A percentile compares a stretch with the other conserved stretches of the same genome.
These are phyloP conservation scores for Austroboletus eburneus DNA, from an alignment of 768 basidiomycete genomes.

Conservation along the genomic window DNA sequence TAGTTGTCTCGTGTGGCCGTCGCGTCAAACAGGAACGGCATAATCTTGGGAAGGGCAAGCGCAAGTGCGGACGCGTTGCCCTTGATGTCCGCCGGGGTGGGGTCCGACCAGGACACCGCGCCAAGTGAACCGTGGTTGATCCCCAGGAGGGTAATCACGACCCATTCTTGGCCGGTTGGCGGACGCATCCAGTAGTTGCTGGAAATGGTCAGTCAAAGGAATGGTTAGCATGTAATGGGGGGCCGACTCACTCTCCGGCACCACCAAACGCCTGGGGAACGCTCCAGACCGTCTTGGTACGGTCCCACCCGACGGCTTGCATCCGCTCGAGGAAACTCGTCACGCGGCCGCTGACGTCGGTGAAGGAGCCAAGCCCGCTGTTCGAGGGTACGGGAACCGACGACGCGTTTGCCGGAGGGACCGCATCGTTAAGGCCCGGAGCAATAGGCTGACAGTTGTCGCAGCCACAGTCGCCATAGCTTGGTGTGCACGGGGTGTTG, in stretches of 20 bases:
- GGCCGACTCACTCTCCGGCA: slow-evolving; percentile 28
- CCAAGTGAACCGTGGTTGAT: slow-evolving; percentile 69
- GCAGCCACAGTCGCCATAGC: slow-evolving; percentile 72
- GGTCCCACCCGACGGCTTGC: slow-evolving; percentile 59
- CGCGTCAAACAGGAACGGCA: slow-evolving; percentile 44
- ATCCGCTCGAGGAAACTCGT: slow-evolving; percentile 58
- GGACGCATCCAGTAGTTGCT: slow-evolving; percentile 53
- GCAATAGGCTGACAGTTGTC: slow-evolving; percentile 48
- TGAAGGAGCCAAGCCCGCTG: slow-evolving; percentile 38
- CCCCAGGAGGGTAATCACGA: slow-evolving; percentile 58
- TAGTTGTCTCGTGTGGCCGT: slow-evolving; percentile 38
- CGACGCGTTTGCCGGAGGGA: slow-evolving; percentile 22
- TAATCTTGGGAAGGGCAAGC: slow-evolving; percentile 41
- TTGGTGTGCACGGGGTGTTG: slow-evolving; percentile 55
- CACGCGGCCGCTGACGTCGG: slow-evolving; percentile 65
- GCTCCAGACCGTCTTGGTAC: slow-evolving; percentile 67
- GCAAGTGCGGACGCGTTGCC: slow-evolving; percentile 48
- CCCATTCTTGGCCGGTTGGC: slow-evolving; percentile 66
- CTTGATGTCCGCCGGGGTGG: slow-evolving; percentile 51
- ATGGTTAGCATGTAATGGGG: neutral
- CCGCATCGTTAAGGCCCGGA: slow-evolving; percentile 37
- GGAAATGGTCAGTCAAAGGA: slow-evolving; percentile 4
- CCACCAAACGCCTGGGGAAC: slow-evolving; percentile 77
- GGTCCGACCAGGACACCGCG: slow-evolving; percentile 48
- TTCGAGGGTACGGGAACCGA: slow-evolving; percentile 14